These are phyloP conservation scores for Exidia glandulosa DNA, from an alignment of 768 basidiomycete species.

Conservation along the genomic window DNA sequence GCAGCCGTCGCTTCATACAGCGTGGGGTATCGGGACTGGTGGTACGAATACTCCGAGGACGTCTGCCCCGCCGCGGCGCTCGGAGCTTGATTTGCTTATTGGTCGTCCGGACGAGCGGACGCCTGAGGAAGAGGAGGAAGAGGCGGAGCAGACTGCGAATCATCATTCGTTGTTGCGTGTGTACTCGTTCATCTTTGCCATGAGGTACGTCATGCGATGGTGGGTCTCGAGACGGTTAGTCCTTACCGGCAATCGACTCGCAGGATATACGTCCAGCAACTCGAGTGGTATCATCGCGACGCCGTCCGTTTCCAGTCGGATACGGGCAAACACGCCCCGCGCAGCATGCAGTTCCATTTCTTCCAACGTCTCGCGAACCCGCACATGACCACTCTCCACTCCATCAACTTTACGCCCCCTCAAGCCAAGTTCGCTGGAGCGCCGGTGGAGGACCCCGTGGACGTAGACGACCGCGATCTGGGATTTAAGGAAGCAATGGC, in stretches of 20 bases:
- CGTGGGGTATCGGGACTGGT: conserved; percentile 5
- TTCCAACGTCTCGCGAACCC: conserved; percentile 12
- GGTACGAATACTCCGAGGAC: background rate
- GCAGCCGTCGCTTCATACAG: conserved; percentile 9
- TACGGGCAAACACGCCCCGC: conserved; percentile 8
- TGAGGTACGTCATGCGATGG: conserved; percentile 7
- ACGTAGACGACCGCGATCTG: conserved; percentile 5
- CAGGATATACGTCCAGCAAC: conserved; percentile 13
- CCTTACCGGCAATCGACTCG: background rate
- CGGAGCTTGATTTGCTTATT: background rate
- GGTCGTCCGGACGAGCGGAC: conserved; percentile 4
- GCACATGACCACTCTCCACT: background rate
- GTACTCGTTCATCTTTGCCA: conserved; percentile 15
- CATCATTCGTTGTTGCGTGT: conserved; percentile 13
- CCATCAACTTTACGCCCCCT: background rate
- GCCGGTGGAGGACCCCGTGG: background rate
- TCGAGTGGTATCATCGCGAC: conserved; percentile 5
- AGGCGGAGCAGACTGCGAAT: conserved; percentile 3
- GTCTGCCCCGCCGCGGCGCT: too few species aligned
- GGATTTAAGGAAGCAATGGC: conserved; percentile 17
- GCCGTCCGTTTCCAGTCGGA: background rate
- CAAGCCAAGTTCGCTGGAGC: background rate
- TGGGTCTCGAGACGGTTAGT: conserved; percentile 3
- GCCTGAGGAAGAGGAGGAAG: background rate
- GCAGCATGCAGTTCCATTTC: conserved; percentile 17